Conservation (phyloP, 164 flowering plant genomes). For the Liquidambar formosana region DNA sequence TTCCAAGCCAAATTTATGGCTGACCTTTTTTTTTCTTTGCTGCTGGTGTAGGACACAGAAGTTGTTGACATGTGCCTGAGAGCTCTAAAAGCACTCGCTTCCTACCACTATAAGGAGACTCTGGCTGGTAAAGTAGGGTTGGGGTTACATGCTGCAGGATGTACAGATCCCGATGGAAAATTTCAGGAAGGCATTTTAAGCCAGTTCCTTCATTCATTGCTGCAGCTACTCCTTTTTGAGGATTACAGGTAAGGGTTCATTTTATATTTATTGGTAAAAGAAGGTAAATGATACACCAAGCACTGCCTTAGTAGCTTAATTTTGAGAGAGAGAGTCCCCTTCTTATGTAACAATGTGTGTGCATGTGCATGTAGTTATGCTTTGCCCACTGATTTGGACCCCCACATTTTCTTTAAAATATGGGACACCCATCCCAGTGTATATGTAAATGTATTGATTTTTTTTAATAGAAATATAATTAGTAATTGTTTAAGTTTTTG, state of each 20-base stretch:
- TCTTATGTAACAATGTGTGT: too few relatives aligned
- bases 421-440: too few relatives aligned
- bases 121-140: constrained; percentile 61
- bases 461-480: too few relatives aligned
- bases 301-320: not conserved
- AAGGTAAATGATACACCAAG: not conserved
- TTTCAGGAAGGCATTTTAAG: constrained; percentile 67
- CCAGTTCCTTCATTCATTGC: constrained; percentile 61
- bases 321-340: too few relatives aligned
- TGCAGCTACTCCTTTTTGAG: constrained; percentile 84
- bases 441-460: too few relatives aligned
- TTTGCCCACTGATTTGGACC: not conserved
- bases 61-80: constrained; percentile 75
- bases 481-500: too few relatives aligned
- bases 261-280: not conserved
- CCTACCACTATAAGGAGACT: constrained; percentile 79
- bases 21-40: constrained; percentile 1
- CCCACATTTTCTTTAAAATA: too few relatives aligned
- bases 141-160: constrained; percentile 60
- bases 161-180: constrained; percentile 46
- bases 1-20: not conserved
- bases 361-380: not conserved
- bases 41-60: constrained; percentile 61
- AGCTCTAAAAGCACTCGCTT: constrained; percentile 77
- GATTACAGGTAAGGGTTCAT: constrained; percentile 68